phyloP scores from a whole-genome alignment of 2,329 filamentous ascomycete species.

The Scedosporium aurantiacum region DNA sequence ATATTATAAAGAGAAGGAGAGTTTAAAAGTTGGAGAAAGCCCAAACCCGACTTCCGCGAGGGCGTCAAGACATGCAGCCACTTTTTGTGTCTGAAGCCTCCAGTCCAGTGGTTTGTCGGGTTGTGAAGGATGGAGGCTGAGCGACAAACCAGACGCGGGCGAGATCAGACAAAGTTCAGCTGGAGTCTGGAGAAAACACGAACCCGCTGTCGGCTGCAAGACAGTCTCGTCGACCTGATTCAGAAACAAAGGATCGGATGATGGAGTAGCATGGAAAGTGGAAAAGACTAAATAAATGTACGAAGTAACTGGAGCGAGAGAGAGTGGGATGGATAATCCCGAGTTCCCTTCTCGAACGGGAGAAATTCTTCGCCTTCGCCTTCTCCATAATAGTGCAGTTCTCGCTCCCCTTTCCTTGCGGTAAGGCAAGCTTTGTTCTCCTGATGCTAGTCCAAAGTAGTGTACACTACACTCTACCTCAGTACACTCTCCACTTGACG shows the following conservation, averaged over 20 bases:
- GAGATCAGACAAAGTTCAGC: neutral
- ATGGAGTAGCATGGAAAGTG: neutral
- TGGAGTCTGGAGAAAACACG: neutral
- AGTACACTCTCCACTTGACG: neutral
- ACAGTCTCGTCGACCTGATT: neutral
- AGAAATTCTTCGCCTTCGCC: neutral
- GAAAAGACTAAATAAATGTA: neutral
- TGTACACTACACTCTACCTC: neutral
- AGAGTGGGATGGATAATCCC: neutral
- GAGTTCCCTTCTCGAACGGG: neutral
- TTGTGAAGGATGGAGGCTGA: neutral
- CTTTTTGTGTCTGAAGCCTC: neutral
- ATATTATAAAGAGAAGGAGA: no score
- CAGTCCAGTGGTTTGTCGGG: no score
- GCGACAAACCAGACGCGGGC: neutral
- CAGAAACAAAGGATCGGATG: constrained; percentile 1
- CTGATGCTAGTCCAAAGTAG: neutral
- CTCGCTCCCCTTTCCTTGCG: neutral
- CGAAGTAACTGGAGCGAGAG: neutral
- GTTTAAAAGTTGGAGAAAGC: no score
- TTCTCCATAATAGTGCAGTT: neutral
- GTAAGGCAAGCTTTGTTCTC: neutral
- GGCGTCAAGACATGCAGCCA: neutral
- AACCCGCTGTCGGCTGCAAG: neutral
- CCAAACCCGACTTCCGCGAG: neutral